Percentiles rank a stretch among this genome's conserved stretches.
Evolutionary conservation across 2,329 filamentous ascomycete species (phyloP).

Genomic region (Epichloe aotearoae): DNA sequence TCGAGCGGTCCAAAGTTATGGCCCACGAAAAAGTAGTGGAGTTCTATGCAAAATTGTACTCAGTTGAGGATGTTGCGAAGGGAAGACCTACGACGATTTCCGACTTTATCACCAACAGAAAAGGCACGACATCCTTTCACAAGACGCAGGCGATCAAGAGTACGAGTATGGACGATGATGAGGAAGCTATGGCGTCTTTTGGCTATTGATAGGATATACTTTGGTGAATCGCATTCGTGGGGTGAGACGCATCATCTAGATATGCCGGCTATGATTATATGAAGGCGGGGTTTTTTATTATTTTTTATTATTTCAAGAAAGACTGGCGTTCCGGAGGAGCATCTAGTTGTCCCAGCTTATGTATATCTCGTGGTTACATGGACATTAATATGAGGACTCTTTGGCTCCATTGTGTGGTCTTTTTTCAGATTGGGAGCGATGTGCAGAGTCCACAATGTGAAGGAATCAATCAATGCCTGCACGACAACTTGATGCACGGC

Average conservation of each 20-base stretch:
- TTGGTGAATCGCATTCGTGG: neutral
- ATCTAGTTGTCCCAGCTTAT: neutral
- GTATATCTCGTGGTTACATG: neutral
- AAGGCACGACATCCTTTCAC: conserved; percentile 11
- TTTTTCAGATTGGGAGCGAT: too few relatives aligned
- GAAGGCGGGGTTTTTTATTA: neutral
- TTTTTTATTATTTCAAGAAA: neutral
- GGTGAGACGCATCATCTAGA: neutral
- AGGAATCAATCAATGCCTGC: neutral
- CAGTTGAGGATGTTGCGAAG: conserved; percentile 32
- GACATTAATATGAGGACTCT: neutral
- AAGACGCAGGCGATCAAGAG: conserved; percentile 9
- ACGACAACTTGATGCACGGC: too few relatives aligned
- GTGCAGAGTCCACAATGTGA: neutral
- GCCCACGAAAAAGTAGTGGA: conserved; percentile 75
- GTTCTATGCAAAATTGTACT: conserved; percentile 76
- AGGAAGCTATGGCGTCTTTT: conserved; percentile 35
- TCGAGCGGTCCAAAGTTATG: conserved; percentile 85
- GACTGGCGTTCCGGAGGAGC: neutral
- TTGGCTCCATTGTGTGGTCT: neutral
- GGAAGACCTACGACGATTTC: conserved; percentile 37
- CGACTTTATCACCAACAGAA: conserved; percentile 26
- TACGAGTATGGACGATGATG: conserved; percentile 33
- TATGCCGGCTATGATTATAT: neutral
- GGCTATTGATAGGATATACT: conserved; percentile 18